These are phyloP conservation scores for Myriosclerotinia duriaeana DNA, from an alignment of 2,329 filamentous ascomycete genomes.

Conservation along the genomic window DNA sequence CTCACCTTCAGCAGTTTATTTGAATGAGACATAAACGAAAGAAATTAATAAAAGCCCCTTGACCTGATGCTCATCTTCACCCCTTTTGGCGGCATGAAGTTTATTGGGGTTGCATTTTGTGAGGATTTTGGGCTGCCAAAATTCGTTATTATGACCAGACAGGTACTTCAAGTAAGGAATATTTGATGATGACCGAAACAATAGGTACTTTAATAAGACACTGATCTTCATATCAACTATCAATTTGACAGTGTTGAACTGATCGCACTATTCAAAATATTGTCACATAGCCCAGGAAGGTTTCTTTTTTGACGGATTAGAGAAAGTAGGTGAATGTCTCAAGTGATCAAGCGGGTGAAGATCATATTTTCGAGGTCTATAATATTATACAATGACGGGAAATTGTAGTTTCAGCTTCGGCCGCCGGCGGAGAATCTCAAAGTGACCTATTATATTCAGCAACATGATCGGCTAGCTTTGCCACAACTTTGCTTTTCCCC, in stretches of 20 bases:
- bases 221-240: too few species aligned
- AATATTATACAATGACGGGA: not conserved
- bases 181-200: not conserved
- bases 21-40: not conserved
- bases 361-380: not conserved
- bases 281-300: too few species aligned
- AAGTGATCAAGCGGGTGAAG: not conserved
- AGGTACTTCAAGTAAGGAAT: slow-evolving; percentile 4
- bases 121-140: not conserved
- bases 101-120: not conserved
- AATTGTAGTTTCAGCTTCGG: slow-evolving; percentile 2
- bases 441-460: slow-evolving; percentile 8
- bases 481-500: slow-evolving; percentile 17
- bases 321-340: not conserved
- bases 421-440: not conserved
- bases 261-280: not conserved
- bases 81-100: not conserved
- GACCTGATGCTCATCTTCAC: not conserved
- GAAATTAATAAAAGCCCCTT: slow-evolving; percentile 11
- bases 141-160: not conserved
- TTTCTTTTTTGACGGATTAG: too few species aligned
- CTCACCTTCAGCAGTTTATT: not conserved
- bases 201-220: too few species aligned
- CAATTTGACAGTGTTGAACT: not conserved
- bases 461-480: slow-evolving; percentile 10